phyloP scores from a whole-genome alignment of 352 stramenopile species.

The Achlya hypogyna region DNA sequence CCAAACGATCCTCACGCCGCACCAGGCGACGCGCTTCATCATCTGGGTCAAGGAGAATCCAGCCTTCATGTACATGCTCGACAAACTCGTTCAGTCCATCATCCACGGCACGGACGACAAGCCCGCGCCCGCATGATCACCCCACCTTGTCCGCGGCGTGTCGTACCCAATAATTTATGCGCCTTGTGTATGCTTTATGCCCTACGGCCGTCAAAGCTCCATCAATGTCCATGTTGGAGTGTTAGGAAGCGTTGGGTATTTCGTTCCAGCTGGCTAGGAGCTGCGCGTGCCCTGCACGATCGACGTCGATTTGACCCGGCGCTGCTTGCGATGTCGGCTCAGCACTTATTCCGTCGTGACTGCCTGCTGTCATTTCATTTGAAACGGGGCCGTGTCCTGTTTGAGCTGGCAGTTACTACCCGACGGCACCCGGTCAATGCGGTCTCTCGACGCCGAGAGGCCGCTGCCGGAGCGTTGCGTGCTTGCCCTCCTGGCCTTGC shows the following conservation, averaged over 20 bases:
- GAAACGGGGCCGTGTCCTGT: no score
- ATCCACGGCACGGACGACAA: constrained; percentile 16
- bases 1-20: constrained; percentile 64
- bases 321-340: no score
- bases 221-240: no score
- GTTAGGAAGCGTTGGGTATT: no score
- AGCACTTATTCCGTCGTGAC: no score
- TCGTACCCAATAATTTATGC: neutral
- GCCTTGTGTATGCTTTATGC: neutral
- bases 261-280: no score
- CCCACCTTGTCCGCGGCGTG: neutral
- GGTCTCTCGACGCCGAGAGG: neutral
- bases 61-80: constrained; percentile 82
- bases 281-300: no score
- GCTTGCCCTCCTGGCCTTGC: neutral
- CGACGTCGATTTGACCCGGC: no score
- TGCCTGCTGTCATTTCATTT: no score
- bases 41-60: constrained; percentile 82
- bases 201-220: no score
- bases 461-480: neutral
- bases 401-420: no score
- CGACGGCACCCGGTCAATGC: neutral
- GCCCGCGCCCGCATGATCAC: neutral
- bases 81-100: constrained; percentile 66
- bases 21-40: constrained; percentile 77